These are phyloP conservation scores for Aspergillus fructus DNA, from an alignment of 2,329 filamentous ascomycete species.

Conservation along the genomic window DNA sequence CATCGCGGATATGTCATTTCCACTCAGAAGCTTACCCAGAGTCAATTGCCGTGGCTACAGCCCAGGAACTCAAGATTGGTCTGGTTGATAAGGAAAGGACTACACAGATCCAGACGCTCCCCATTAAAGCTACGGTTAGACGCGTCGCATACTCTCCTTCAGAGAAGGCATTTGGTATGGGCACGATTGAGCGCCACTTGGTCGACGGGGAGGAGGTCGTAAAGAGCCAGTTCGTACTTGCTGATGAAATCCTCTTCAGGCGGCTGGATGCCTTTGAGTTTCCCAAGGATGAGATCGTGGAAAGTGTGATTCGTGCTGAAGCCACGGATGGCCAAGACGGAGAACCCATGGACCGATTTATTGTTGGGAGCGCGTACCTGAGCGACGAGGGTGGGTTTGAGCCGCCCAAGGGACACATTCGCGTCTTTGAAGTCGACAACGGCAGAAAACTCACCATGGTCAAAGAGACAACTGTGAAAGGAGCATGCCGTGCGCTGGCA, in stretches of 20 bases:
- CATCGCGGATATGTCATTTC: conserved; percentile 78
- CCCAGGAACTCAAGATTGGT: conserved; percentile 73
- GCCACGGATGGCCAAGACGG: conserved; percentile 61
- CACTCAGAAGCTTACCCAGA: conserved; percentile 76
- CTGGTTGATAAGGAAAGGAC: conserved; percentile 79
- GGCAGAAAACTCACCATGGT: conserved; percentile 73
- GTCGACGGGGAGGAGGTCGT: conserved; percentile 71
- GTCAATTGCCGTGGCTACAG: conserved; percentile 78
- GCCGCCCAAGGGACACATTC: conserved; percentile 69
- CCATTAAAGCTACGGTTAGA: conserved; percentile 78
- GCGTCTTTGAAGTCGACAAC: conserved; percentile 75
- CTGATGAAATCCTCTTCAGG: conserved; percentile 86
- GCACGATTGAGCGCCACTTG: conserved; percentile 76
- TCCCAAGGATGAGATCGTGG: conserved; percentile 71
- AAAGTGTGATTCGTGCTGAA: conserved; percentile 76
- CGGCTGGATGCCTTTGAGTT: conserved; percentile 71
- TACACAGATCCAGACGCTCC: conserved; percentile 81
- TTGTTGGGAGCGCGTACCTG: conserved; percentile 85
- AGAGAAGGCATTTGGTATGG: conserved; percentile 80
- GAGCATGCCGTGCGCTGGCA: conserved; percentile 75
- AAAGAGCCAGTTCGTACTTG: conserved; percentile 78
- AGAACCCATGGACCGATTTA: conserved; percentile 66
- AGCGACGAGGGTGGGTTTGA: conserved; percentile 52
- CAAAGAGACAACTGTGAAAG: conserved; percentile 67
- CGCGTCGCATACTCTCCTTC: conserved; percentile 80